phyloP scores from a whole-genome alignment of 441 rosid species.

The Eutrema salsugineum region DNA sequence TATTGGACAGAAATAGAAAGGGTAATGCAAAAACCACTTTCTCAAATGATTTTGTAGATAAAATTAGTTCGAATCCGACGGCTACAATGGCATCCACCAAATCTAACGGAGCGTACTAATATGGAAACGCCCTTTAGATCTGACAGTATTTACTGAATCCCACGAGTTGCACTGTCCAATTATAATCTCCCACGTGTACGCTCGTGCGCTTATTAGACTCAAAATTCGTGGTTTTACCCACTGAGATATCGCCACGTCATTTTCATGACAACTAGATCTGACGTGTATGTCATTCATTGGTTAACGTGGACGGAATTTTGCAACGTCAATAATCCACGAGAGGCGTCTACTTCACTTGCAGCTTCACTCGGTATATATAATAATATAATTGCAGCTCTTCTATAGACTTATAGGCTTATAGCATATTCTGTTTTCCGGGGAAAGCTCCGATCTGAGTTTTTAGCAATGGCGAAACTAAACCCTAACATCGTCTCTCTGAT shows the following conservation, averaged over 20 bases:
- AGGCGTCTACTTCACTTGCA: conserved; percentile 6
- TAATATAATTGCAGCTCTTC: neutral
- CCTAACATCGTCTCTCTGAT: conserved; percentile 42
- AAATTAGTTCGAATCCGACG: conserved; percentile 15
- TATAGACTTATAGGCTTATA: neutral
- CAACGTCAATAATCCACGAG: conserved; percentile 3
- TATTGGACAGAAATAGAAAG: neutral
- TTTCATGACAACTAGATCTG: conserved; percentile 34
- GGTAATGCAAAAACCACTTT: neutral
- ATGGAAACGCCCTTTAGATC: neutral
- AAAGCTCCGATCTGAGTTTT: conserved; percentile 23
- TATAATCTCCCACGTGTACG: conserved; percentile 16
- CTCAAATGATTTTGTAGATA: neutral
- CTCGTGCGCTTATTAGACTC: neutral
- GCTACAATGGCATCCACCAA: neutral
- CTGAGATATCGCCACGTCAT: conserved; percentile 41
- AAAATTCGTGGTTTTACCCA: conserved; percentile 36
- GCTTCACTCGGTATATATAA: neutral
- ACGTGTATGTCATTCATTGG: conserved; percentile 27
- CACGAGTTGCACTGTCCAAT: neutral
- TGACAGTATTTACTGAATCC: neutral
- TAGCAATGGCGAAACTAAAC: conserved; percentile 38
- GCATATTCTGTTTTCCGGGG: neutral
- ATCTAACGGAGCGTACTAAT: neutral
- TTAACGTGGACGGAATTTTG: neutral